Evolutionary conservation across 257 asterid genomes (phyloP).

Genomic region (Petrea volubilis): DNA sequence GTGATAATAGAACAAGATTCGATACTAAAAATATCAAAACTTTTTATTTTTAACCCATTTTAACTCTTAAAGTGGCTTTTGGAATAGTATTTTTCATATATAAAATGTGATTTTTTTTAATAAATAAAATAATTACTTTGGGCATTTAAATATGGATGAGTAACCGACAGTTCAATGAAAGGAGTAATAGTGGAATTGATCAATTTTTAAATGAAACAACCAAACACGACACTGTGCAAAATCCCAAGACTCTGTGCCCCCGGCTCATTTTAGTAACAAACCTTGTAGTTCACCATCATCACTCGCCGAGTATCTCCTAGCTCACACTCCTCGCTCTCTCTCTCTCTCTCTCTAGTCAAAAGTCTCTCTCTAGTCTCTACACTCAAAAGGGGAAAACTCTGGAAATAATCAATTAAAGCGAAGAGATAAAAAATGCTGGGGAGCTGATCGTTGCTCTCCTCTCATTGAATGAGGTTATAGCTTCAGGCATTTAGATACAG

Average conservation of each 20-base stretch:
- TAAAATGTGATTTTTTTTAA: too few relatives aligned
- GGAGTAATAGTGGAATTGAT: too few relatives aligned
- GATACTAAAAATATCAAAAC: too few relatives aligned
- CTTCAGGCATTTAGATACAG: conserved; percentile 24
- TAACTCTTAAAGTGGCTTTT: too few relatives aligned
- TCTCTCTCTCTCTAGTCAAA: conserved; percentile 21
- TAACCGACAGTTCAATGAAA: too few relatives aligned
- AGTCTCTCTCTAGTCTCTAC: conserved; percentile 1
- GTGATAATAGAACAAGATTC: too few relatives aligned
- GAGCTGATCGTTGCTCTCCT: conserved; percentile 23
- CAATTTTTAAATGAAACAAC: too few relatives aligned
- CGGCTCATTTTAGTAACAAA: conserved; percentile 38
- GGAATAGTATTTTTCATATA: too few relatives aligned
- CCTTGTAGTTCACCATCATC: conserved; percentile 33
- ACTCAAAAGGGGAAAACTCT: background rate
- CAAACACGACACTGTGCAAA: conserved; percentile 28
- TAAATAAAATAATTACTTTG: too few relatives aligned
- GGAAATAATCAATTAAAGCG: background rate
- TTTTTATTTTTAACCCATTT: too few relatives aligned
- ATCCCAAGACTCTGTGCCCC: background rate
- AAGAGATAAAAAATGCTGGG: conserved; percentile 21
- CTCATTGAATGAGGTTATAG: conserved; percentile 20
- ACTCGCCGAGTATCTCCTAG: conserved; percentile 15
- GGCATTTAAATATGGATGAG: too few relatives aligned
- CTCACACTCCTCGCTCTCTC: conserved; percentile 5